Conservation (phyloP, 192 early-diverging fungal genomes). For the Martensiomyces pterosporus region DNA sequence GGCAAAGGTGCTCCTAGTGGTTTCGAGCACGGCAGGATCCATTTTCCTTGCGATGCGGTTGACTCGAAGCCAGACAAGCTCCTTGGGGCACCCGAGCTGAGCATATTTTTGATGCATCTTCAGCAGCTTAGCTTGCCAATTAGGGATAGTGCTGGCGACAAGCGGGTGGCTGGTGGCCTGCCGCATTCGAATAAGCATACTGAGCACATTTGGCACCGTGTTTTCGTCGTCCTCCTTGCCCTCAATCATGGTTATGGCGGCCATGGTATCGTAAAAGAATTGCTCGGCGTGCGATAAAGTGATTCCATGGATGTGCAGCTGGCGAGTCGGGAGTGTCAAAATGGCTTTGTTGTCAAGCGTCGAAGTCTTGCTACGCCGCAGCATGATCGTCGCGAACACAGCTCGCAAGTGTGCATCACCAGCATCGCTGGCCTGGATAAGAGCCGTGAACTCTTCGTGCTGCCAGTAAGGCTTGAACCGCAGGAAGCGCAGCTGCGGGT, state of each 20-base stretch:
- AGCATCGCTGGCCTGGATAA: conserved; percentile 49
- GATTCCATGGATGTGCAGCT: conserved; percentile 28
- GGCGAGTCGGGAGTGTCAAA: conserved; percentile 54
- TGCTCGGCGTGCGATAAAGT: conserved; percentile 33
- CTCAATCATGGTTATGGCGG: conserved; percentile 41
- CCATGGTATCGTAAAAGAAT: conserved; percentile 32
- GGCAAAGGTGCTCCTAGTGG: too few species aligned
- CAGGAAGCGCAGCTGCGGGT: conserved; percentile 65
- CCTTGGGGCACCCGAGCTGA: neutral
- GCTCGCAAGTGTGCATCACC: conserved; percentile 12
- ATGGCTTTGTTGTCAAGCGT: conserved; percentile 61
- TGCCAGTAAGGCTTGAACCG: conserved; percentile 56
- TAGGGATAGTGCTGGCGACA: too few species aligned
- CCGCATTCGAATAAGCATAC: conserved; percentile 2
- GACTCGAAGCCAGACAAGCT: too few species aligned
- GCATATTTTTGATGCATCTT: neutral
- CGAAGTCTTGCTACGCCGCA: conserved; percentile 69
- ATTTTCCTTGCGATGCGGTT: too few species aligned
- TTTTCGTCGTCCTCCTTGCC: conserved; percentile 3
- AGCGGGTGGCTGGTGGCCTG: conserved; percentile 9
- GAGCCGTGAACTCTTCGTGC: conserved; percentile 46
- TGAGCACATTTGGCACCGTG: neutral
- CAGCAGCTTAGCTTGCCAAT: too few species aligned
- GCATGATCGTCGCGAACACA: conserved; percentile 57
- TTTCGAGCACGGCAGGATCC: too few species aligned